Conservation (phyloP, 768 basidiomycete genomes). For the Leccinum disarticulatum region DNA sequence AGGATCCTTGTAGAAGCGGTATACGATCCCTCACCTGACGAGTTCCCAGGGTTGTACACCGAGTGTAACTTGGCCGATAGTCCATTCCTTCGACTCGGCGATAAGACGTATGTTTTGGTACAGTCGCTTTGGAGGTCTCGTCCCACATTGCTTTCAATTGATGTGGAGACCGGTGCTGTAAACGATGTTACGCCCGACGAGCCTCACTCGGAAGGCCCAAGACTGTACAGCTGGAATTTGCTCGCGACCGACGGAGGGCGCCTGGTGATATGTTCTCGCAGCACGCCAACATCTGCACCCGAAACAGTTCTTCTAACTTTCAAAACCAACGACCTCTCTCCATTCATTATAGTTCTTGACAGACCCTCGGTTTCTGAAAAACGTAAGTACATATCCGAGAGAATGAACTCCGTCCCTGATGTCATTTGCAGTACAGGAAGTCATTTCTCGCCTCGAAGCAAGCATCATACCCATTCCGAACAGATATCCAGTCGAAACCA, state of each 20-base stretch:
- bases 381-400: conserved; percentile 31
- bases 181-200: conserved; percentile 29
- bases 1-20: conserved; percentile 43
- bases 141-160: conserved; percentile 48
- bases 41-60: conserved; percentile 66
- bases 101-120: conserved; percentile 28
- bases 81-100: conserved; percentile 38
- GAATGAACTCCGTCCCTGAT: neutral
- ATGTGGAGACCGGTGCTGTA: conserved; percentile 40
- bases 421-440: conserved; percentile 38
- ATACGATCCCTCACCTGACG: conserved; percentile 35
- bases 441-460: conserved; percentile 41
- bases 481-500: conserved; percentile 51
- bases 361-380: conserved; percentile 39
- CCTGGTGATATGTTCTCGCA: conserved; percentile 50
- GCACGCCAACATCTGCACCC: conserved; percentile 45
- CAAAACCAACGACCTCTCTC: conserved; percentile 7
- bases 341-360: conserved; percentile 36
- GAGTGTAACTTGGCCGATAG: conserved; percentile 43
- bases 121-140: conserved; percentile 59
- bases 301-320: conserved; percentile 51
- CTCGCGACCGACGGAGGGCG: conserved; percentile 46
- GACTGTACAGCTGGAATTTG: conserved; percentile 53
- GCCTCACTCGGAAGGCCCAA: conserved; percentile 1
- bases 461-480: conserved; percentile 51